Evolutionary conservation across 768 basidiomycete species (phyloP).

Genomic region (Phanerodontia chrysosporium): DNA sequence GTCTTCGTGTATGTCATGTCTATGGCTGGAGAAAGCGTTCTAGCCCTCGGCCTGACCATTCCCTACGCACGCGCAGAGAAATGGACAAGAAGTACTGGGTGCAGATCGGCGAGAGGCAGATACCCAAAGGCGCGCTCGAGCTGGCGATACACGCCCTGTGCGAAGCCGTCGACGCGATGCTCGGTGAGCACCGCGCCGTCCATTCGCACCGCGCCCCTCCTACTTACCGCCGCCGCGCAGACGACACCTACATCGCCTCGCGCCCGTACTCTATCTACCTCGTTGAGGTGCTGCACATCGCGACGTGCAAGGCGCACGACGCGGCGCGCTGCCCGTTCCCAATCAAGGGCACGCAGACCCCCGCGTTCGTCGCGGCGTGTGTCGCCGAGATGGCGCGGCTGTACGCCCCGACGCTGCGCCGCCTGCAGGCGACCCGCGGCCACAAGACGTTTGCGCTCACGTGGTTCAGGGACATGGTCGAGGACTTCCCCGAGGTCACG

Average conservation of each 20-base stretch:
- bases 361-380: background rate
- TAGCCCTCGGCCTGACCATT: background rate
- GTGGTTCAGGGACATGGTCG: background rate
- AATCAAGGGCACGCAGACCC: background rate
- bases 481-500: no score
- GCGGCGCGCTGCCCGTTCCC: background rate
- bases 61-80: background rate
- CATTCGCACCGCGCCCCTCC: background rate
- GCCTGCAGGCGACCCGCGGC: background rate
- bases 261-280: background rate
- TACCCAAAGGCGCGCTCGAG: background rate
- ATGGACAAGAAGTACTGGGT: background rate
- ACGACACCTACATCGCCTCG: background rate
- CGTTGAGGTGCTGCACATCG: background rate
- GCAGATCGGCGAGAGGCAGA: background rate
- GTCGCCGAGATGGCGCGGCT: background rate
- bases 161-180: background rate
- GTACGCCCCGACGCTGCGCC: background rate
- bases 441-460: background rate
- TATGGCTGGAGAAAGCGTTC: background rate
- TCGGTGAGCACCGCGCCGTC: background rate
- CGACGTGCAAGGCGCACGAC: background rate
- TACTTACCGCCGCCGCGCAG: background rate
- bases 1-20: background rate
- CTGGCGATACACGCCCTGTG: background rate